These are phyloP conservation scores for Aspergillus nanangensis DNA, from an alignment of 495 filamentous ascomycete species.

Conservation along the genomic window DNA sequence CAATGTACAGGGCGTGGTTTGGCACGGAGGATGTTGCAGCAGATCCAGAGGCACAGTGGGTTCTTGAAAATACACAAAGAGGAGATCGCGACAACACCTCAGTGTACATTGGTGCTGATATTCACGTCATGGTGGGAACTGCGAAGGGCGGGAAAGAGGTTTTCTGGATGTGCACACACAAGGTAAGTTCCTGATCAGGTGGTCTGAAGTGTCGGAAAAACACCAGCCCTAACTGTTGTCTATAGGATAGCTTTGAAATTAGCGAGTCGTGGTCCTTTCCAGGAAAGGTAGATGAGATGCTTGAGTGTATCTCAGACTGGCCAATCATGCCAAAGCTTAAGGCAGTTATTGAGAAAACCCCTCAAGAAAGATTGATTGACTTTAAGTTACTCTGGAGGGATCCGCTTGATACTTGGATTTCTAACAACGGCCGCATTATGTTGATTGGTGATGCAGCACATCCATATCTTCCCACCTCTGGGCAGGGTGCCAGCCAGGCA, in stretches of 20 bases:
- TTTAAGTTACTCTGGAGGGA: background rate
- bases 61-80: background rate
- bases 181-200: no score
- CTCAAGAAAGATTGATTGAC: background rate
- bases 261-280: background rate
- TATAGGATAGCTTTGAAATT: no score
- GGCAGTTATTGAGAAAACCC: background rate
- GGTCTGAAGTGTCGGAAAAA: no score
- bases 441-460: constrained; percentile 54
- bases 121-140: background rate
- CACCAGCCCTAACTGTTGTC: no score
- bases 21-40: background rate
- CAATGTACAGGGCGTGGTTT: background rate
- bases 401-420: constrained; percentile 12
- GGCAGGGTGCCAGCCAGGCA: constrained; percentile 44
- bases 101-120: background rate
- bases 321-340: background rate
- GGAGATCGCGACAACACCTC: background rate
- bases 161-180: background rate
- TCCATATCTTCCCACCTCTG: constrained; percentile 45
- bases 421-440: constrained; percentile 35
- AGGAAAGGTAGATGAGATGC: background rate
- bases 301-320: background rate
- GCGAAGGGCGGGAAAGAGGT: background rate
- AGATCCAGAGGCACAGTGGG: background rate